A percentile compares a stretch with the other conserved stretches of the same genome.
Conservation (phyloP, 768 basidiomycete species). For the Lepiota subincarnata region DNA sequence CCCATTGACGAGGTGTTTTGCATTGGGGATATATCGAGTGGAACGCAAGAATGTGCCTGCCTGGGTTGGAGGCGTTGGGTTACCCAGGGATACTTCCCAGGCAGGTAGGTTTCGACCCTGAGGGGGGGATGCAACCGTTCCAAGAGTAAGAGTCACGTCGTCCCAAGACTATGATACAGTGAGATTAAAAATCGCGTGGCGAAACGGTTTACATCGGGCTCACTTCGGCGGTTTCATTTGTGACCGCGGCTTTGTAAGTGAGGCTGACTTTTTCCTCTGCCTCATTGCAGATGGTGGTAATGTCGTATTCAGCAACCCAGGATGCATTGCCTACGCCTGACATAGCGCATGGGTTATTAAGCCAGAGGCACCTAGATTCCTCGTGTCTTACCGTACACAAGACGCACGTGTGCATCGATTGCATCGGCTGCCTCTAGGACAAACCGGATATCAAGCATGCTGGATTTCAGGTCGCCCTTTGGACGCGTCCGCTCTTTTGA, state of each 20-base stretch:
- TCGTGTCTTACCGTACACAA: neutral
- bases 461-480: neutral
- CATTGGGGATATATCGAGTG: neutral
- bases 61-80: no score
- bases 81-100: no score
- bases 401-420: neutral
- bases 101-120: neutral
- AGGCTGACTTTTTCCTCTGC: neutral
- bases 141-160: neutral
- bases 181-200: no score
- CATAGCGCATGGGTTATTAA: neutral
- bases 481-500: neutral
- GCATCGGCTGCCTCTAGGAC: neutral
- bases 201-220: neutral
- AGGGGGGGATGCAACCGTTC: neutral
- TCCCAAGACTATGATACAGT: neutral
- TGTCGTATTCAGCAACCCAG: neutral
- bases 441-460: neutral
- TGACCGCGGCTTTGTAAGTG: neutral
- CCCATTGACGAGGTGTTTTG: neutral
- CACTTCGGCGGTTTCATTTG: neutral
- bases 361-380: neutral
- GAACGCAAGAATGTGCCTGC: no score
- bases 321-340: neutral
- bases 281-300: neutral